phyloP scores from a whole-genome alignment of 495 filamentous ascomycete genomes.

The Neurospora sp. region DNA sequence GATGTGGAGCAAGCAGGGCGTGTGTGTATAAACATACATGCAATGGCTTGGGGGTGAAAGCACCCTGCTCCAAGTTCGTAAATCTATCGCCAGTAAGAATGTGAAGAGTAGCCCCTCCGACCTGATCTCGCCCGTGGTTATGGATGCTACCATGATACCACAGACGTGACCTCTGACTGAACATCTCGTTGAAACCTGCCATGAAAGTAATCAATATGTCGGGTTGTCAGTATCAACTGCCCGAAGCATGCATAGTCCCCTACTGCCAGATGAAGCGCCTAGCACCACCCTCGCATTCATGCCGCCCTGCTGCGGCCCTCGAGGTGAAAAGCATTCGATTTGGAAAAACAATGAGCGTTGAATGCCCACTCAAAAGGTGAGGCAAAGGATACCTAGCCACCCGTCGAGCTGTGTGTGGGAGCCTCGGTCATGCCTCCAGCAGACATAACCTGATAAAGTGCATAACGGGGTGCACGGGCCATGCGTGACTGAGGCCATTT shows the following conservation, averaged over 20 bases:
- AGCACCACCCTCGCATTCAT: background rate
- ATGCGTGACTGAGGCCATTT: background rate
- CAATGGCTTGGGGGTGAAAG: background rate
- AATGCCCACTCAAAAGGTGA: background rate
- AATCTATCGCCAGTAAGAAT: background rate
- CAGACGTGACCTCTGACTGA: background rate
- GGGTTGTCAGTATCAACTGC: background rate
- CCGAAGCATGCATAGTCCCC: background rate
- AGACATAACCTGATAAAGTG: background rate
- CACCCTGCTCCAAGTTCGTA: background rate
- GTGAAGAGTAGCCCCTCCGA: background rate
- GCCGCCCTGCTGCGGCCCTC: background rate
- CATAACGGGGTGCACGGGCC: background rate
- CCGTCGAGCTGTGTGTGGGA: background rate
- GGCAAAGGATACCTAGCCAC: background rate
- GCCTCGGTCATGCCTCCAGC: background rate
- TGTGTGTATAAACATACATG: background rate
- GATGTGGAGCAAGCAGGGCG: background rate
- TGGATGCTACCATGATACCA: background rate
- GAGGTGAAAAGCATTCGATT: background rate
- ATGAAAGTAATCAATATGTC: background rate
- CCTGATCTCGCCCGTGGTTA: background rate
- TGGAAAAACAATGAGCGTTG: background rate
- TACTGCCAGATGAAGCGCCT: background rate
- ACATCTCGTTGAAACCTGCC: background rate